A percentile compares a stretch with the other conserved stretches of the same genome.
Conservation (phyloP, 1,139 yeast genomes). For the Suhomyces choctaworum region DNA sequence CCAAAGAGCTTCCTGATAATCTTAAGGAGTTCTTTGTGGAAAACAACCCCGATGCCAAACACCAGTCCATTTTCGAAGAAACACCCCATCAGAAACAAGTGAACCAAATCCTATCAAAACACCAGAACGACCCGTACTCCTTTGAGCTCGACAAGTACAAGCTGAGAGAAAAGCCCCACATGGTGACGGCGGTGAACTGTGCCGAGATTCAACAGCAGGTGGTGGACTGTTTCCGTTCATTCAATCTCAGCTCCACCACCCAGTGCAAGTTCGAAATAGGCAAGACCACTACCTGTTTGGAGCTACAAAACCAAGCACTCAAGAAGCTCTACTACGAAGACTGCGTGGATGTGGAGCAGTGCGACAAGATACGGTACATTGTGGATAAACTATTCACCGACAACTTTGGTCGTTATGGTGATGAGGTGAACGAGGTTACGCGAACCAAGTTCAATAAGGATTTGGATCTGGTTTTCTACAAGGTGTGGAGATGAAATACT, state of each 20-base stretch:
- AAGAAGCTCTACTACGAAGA: constrained; percentile 39
- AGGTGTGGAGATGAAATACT: constrained; percentile 33
- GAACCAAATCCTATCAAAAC: constrained; percentile 25
- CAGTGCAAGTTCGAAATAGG: constrained; percentile 35
- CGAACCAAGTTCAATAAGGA: constrained; percentile 30
- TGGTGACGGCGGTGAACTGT: constrained; percentile 40
- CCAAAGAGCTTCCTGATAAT: constrained; percentile 33
- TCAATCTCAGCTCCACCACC: constrained; percentile 28
- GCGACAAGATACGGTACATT: constrained; percentile 38
- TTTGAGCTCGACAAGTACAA: constrained; percentile 38
- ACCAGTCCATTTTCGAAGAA: constrained; percentile 27
- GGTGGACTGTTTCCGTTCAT: constrained; percentile 38
- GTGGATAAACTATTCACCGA: constrained; percentile 40
- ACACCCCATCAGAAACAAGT: constrained; percentile 33
- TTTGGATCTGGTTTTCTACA: constrained; percentile 34
- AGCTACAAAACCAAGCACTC: constrained; percentile 38
- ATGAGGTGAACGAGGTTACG: constrained; percentile 29
- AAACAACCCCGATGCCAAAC: constrained; percentile 33
- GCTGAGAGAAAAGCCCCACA: constrained; percentile 25
- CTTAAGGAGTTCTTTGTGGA: constrained; percentile 34
- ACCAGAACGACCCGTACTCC: constrained; percentile 21
- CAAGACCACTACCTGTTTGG: constrained; percentile 32
- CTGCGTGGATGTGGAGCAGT: constrained; percentile 40
- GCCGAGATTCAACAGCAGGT: constrained; percentile 44
- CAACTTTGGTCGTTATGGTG: constrained; percentile 45